Evolutionary conservation across 192 early-diverging fungal genomes (phyloP), one percentile per base, ranked within the genome.

Genomic region (Entomortierella parvispora): DNA sequence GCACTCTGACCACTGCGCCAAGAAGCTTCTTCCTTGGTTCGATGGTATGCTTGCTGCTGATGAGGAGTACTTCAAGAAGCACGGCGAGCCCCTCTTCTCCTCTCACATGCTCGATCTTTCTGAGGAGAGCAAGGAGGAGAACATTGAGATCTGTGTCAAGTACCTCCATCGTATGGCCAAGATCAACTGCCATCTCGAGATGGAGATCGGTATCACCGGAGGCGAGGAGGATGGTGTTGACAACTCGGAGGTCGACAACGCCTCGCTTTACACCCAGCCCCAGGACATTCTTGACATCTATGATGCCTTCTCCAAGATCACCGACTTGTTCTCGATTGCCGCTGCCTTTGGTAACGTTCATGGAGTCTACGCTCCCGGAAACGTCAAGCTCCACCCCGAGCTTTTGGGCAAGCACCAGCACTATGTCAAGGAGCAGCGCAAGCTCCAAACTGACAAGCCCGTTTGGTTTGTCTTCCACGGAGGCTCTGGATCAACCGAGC

Each of bases 211-310:
- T 81, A 95, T 97, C 74, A 96, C 95, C 25, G 95, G 96, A 80
- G 96, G 96, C 66, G 96, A 97, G 85, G 96, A 97, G 82, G 96
- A 97, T 75, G 96, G 96, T 80, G 96, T 97, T 62, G 93, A 96
- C 88, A 96, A 97, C 87, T 90, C 92, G 77, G 82, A 86, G 34
- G 94, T 95, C 51, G 95, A 97, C 79, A 96, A 94, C 79, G 86
- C 90, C 56, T 69, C 90, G 26, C 88, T 97, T 11, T 97, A 97
- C 87, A 96, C 95, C 15, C 95, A 96, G 79, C 95, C 96, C 18
- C 92, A 96, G 79, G 96, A 97, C 74, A 93, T 97, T 71, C 94
- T 91, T 86, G 94, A 97, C 80, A 93, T 96, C 61, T 94, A 96
- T 88, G 78, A 90, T 81, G 89, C 91, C 33, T 93, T 97, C 83